phyloP scores from a whole-genome alignment of 2,329 filamentous ascomycete genomes.

The Monilinia vaccinii-corymbosi region DNA sequence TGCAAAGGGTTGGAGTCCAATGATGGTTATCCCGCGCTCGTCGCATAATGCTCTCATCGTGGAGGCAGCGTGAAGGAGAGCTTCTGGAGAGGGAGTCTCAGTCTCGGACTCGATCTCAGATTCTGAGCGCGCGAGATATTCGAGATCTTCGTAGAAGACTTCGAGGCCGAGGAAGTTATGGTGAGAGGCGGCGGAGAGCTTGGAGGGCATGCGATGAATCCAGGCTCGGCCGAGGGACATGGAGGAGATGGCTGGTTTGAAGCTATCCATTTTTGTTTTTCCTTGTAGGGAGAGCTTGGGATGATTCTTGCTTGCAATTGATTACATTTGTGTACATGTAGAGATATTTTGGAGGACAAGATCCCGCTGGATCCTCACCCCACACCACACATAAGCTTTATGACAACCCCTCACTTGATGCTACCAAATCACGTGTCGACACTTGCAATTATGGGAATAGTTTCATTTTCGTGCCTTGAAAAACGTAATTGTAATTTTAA shows the following conservation, averaged over 20 bases:
- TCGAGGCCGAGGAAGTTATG: slow-evolving; percentile 62
- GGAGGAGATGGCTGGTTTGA: slow-evolving; percentile 59
- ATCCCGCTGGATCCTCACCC: too few species aligned
- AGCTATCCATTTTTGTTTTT: slow-evolving; percentile 21
- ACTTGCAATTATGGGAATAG: too few species aligned
- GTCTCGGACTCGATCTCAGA: not conserved
- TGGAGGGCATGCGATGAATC: slow-evolving; percentile 43
- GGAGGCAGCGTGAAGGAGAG: slow-evolving; percentile 35
- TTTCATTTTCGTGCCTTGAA: too few species aligned
- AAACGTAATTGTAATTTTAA: too few species aligned
- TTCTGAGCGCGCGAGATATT: slow-evolving; percentile 37
- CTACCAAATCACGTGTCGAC: too few species aligned
- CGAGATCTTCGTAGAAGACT: slow-evolving; percentile 67
- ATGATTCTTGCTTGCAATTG: not conserved
- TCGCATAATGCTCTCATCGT: slow-evolving; percentile 49
- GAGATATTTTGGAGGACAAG: not conserved
- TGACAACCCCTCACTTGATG: too few species aligned
- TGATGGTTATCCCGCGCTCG: slow-evolving; percentile 46
- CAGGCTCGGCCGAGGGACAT: slow-evolving; percentile 66
- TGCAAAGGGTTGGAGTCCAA: slow-evolving; percentile 66
- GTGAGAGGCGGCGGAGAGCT: slow-evolving; percentile 56
- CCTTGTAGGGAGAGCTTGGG: not conserved
- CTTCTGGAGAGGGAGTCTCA: slow-evolving; percentile 23
- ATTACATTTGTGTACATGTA: not conserved
- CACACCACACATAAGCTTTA: too few species aligned